Evolutionary conservation across 192 early-diverging fungal genomes (phyloP).

Genomic region (Martensiomyces pterosporus): DNA sequence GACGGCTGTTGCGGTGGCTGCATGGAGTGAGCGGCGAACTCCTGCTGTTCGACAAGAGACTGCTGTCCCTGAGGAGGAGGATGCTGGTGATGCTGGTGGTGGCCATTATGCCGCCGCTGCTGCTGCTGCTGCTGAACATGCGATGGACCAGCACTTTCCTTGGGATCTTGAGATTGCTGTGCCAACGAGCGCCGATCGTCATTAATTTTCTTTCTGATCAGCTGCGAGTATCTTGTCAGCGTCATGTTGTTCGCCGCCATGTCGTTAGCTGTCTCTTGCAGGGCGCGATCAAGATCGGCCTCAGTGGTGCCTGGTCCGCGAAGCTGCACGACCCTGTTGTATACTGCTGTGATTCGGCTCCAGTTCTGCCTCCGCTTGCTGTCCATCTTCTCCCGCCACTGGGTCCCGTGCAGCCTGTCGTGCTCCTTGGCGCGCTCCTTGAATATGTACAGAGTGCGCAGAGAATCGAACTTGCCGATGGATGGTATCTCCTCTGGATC

Average conservation of each 20-base stretch:
- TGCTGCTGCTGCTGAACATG: neutral
- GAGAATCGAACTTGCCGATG: slow-evolving; percentile 32
- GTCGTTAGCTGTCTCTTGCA: slow-evolving; percentile 14
- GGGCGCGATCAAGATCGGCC: slow-evolving; percentile 23
- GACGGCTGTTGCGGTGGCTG: too few species aligned
- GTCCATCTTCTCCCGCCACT: slow-evolving; percentile 45
- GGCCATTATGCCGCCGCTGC: neutral
- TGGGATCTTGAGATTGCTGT: neutral
- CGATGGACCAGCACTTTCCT: neutral
- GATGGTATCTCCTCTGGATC: slow-evolving; percentile 32
- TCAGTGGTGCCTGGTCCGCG: slow-evolving; percentile 8
- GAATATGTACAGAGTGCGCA: slow-evolving; percentile 28
- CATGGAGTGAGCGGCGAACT: too few species aligned
- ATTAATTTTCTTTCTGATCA: slow-evolving; percentile 29
- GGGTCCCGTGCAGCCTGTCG: slow-evolving; percentile 17
- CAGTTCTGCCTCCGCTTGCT: slow-evolving; percentile 38
- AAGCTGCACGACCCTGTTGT: slow-evolving; percentile 34
- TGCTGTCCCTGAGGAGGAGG: slow-evolving; percentile 2
- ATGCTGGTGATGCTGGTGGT: slow-evolving; percentile 1
- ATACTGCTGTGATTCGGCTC: slow-evolving; percentile 41
- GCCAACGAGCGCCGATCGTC: slow-evolving; percentile 17
- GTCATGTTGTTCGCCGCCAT: slow-evolving; percentile 21
- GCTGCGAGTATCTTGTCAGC: slow-evolving; percentile 34
- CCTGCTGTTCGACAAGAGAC: too few species aligned
- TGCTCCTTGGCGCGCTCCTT: slow-evolving; percentile 18